A percentile compares a stretch with the other conserved stretches of the same genome.
Evolutionary conservation across 495 filamentous ascomycete genomes (phyloP).

Genomic region (Pseudoneurospora amorphoporcata): DNA sequence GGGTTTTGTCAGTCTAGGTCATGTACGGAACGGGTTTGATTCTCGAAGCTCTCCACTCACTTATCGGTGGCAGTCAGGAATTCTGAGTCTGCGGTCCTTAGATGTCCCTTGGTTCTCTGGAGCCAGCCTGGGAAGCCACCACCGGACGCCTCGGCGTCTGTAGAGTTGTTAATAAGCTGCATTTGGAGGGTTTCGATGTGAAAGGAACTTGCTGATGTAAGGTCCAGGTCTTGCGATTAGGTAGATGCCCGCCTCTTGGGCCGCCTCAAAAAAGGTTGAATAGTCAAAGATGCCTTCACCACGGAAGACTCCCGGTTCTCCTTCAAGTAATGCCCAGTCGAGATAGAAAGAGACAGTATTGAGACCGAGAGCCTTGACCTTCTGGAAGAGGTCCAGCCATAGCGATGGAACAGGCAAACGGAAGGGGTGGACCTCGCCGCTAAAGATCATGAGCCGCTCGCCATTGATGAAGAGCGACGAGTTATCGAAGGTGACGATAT

Average conservation of each 20-base stretch:
- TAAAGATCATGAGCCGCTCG: slow-evolving; percentile 60
- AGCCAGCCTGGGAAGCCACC: slow-evolving; percentile 33
- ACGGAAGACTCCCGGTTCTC: slow-evolving; percentile 54
- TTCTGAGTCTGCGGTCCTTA: slow-evolving; percentile 47
- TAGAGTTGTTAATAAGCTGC: slow-evolving; percentile 5
- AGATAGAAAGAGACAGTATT: slow-evolving; percentile 68
- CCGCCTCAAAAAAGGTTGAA: slow-evolving; percentile 63
- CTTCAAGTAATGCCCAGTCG: slow-evolving; percentile 74
- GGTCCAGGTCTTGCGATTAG: slow-evolving; percentile 59
- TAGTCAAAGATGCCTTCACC: slow-evolving; percentile 61
- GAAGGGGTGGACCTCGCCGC: slow-evolving; percentile 65
- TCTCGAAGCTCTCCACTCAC: slow-evolving; percentile 12
- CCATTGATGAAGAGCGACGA: slow-evolving; percentile 64
- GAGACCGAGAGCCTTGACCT: slow-evolving; percentile 68
- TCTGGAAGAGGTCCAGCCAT: slow-evolving; percentile 69
- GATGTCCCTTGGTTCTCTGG: slow-evolving; percentile 49
- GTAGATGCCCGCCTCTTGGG: slow-evolving; percentile 58
- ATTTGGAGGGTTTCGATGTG: not conserved
- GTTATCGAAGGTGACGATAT: slow-evolving; percentile 60
- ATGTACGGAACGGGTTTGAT: not conserved
- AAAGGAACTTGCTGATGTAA: slow-evolving; percentile 18
- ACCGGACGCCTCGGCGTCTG: slow-evolving; percentile 51
- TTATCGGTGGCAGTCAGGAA: slow-evolving; percentile 59
- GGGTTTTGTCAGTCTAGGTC: not conserved
- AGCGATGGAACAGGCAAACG: slow-evolving; percentile 63